phyloP scores from a whole-genome alignment of 768 basidiomycete species.

The Collybiopsis confluens region DNA sequence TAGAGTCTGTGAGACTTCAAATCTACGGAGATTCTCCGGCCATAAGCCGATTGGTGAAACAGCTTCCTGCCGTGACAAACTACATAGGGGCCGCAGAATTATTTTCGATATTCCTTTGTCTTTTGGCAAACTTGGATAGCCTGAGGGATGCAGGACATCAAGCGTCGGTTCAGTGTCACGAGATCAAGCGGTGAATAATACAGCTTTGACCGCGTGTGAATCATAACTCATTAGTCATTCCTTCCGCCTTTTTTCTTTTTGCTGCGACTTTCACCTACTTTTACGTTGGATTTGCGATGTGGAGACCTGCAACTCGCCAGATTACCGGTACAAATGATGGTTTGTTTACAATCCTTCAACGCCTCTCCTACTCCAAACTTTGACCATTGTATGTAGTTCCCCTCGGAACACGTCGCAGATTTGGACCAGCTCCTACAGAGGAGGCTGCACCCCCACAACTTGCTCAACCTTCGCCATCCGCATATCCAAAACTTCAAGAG shows the following conservation, averaged over 20 bases:
- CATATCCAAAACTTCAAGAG: slow-evolving; percentile 65
- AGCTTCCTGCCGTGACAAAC: no score
- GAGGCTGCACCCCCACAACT: slow-evolving; percentile 80
- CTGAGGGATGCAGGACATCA: no score
- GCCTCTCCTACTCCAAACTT: slow-evolving; percentile 4
- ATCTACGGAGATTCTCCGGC: slow-evolving; percentile 14
- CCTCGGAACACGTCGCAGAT: slow-evolving; percentile 83
- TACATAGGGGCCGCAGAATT: no score
- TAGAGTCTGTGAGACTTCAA: not conserved
- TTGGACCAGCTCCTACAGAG: slow-evolving; percentile 83
- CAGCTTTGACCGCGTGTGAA: no score
- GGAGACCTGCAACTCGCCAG: slow-evolving; percentile 85
- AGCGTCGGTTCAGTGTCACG: no score
- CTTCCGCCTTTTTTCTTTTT: not conserved
- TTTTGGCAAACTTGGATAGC: no score
- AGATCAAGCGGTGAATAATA: not conserved
- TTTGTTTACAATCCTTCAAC: slow-evolving; percentile 29
- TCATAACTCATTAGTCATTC: not conserved
- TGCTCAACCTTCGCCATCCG: slow-evolving; percentile 83
- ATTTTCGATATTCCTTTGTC: no score
- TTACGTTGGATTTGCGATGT: slow-evolving; percentile 61
- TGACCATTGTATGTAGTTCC: slow-evolving; percentile 48
- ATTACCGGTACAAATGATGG: slow-evolving; percentile 93
- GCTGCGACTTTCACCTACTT: no score
- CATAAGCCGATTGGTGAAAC: no score